These are phyloP conservation scores for Cryptococcus hybrid DNA, from an alignment of 1,284 basidiomycete genomes.

Conservation along the genomic window DNA sequence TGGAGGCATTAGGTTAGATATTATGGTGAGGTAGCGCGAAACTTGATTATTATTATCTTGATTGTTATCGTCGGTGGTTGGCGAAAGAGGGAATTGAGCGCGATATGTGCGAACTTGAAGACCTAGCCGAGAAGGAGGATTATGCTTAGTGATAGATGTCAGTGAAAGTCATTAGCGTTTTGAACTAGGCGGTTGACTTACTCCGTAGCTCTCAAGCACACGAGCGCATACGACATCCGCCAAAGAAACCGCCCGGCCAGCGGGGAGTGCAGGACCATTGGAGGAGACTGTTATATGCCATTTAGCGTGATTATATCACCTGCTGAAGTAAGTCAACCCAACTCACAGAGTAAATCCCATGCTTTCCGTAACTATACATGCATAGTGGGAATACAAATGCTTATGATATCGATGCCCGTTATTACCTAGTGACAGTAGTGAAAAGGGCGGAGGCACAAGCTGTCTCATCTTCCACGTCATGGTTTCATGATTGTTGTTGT, in stretches of 20 bases:
- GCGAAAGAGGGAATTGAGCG: conserved; percentile 19
- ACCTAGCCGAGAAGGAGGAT: conserved; percentile 25
- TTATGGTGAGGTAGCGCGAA: conserved; percentile 30
- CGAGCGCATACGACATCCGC: conserved; percentile 37
- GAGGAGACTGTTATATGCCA: conserved; percentile 29
- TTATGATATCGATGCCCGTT: too few relatives aligned
- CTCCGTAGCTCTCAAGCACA: conserved; percentile 41
- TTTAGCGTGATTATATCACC: background rate
- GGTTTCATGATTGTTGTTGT: too few relatives aligned
- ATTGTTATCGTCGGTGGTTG: background rate
- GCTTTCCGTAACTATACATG: too few relatives aligned
- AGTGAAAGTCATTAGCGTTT: background rate
- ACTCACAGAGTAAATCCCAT: background rate
- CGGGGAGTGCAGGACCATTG: conserved; percentile 37
- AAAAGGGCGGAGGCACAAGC: too few relatives aligned
- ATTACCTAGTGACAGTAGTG: too few relatives aligned
- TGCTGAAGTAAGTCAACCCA: background rate
- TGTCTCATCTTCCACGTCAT: too few relatives aligned
- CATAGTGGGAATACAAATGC: too few relatives aligned
- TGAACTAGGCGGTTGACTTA: conserved; percentile 11
- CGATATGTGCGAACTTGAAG: conserved; percentile 41
- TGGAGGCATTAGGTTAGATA: conserved; percentile 11
- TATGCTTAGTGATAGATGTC: conserved; percentile 4
- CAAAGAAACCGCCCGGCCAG: conserved; percentile 21
- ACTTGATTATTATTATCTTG: background rate